Percentiles rank a stretch among this genome's conserved stretches.
phyloP scores from a whole-genome alignment of 2,329 filamentous ascomycete species.

The Aspergillus sp. region DNA sequence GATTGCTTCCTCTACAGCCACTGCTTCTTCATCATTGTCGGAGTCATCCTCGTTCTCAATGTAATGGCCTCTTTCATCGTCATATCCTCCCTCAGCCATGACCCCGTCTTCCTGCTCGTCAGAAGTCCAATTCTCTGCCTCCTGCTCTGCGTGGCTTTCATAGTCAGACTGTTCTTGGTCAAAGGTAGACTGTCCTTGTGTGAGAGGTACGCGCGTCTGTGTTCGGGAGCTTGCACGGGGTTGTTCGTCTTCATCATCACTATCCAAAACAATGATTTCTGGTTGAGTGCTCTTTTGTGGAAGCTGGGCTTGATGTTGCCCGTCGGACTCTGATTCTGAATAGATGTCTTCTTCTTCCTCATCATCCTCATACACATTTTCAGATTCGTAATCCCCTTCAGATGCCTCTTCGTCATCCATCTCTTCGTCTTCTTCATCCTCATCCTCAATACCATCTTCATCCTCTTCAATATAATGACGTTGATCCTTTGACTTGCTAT shows the following conservation, averaged over 20 bases:
- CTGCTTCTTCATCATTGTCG: neutral
- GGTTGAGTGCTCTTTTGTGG: constrained; percentile 13
- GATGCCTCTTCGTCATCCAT: constrained; percentile 11
- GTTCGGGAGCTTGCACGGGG: constrained; percentile 4
- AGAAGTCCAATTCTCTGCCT: neutral
- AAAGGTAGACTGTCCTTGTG: neutral
- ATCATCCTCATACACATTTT: constrained; percentile 10
- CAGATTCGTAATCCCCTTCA: constrained; percentile 11
- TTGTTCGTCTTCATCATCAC: constrained; percentile 35
- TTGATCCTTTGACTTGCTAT: neutral
- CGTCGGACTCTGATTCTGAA: constrained; percentile 6
- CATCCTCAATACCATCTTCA: constrained; percentile 9
- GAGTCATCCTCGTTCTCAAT: neutral
- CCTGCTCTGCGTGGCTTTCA: neutral
- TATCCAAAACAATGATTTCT: constrained; percentile 38
- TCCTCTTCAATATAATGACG: constrained; percentile 7
- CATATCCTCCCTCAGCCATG: neutral
- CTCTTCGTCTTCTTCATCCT: constrained; percentile 10
- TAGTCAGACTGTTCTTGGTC: neutral
- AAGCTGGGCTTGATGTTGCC: constrained; percentile 2
- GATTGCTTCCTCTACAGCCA: neutral
- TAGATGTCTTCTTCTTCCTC: constrained; percentile 14
- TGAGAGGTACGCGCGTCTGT: neutral
- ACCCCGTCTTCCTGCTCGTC: constrained; percentile 2
- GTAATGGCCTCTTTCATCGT: neutral